Conservation (phyloP, 2,329 filamentous ascomycete species). For the Sarocladium brachiariae region DNA sequence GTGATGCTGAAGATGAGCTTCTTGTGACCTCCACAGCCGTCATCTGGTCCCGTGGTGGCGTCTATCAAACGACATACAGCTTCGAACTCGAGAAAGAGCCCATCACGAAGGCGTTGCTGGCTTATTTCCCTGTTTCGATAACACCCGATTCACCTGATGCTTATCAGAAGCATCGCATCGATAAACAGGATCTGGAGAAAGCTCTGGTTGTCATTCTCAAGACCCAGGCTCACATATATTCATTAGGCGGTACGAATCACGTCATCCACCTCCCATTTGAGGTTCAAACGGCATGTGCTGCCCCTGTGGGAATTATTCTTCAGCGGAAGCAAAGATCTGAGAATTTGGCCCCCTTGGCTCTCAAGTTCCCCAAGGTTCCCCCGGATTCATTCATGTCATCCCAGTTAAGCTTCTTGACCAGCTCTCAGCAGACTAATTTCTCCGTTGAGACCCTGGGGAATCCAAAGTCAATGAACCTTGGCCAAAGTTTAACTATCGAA, state of each 20-base stretch:
- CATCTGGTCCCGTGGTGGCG: constrained; percentile 80
- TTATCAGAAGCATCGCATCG: constrained; percentile 11
- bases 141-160: no score
- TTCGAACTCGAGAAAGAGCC: constrained; percentile 83
- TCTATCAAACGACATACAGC: constrained; percentile 78
- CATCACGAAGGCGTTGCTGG: constrained; percentile 79
- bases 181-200: constrained; percentile 36
- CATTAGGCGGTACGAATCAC: constrained; percentile 79
- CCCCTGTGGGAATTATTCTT: constrained; percentile 75
- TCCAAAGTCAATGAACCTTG: constrained; percentile 47
- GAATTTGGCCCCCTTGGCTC: constrained; percentile 41
- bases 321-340: constrained; percentile 65
- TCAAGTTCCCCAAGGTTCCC: constrained; percentile 57
- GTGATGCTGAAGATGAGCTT: constrained; percentile 66
- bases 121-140: constrained; percentile 64
- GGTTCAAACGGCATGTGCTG: constrained; percentile 78
- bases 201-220: constrained; percentile 87
- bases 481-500: constrained; percentile 46
- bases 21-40: constrained; percentile 69
- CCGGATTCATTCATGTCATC: constrained; percentile 78
- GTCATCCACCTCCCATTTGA: constrained; percentile 92
- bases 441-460: constrained; percentile 50
- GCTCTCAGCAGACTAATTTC: constrained; percentile 45
- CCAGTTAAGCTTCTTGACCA: constrained; percentile 49
- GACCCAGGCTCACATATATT: constrained; percentile 90